Base-by-base conservation (phyloP, 2,329 filamentous ascomycete species). In the Aspergillus nomiae region DNA sequence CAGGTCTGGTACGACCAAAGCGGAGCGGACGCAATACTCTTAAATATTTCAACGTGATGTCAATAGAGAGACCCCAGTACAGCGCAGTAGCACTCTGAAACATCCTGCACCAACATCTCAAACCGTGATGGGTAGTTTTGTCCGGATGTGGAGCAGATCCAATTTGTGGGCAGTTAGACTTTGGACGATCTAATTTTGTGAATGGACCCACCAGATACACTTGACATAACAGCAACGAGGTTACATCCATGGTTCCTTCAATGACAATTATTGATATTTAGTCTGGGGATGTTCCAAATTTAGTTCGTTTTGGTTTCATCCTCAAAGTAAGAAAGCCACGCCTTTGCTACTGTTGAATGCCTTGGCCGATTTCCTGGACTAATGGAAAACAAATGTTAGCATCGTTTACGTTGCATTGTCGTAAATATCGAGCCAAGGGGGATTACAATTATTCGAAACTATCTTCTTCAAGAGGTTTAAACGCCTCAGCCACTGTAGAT, bases 361-460 rank as follows among this genome's bases (percentile, higher is more conserved):
- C 3, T 36, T 6, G 14, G 10, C 14, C 0, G 5, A 36, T 36
- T 7, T 36, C 16, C 14, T 36, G 16, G 14, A 8, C 14, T 16
- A 7, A 16, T 36, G 14, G 6, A 6, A 7, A 7, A 1, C 6
- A 14, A 36, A 8, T 16, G 2, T 36, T 0, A 16, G 34, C 12
- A 16, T 16, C 34, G 12, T 14, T 16, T 2, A 6, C 14, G 14
- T 36, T 16, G 16, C 5, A 36, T 7, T 36, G 1, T 36, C 3
- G 2, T 5, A 1, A 2, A 16, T 2, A 36, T 16, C 3, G 2
- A 36, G 6, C 3, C 7, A 16, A 36, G 1, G 32, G 3, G 0
- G 6, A 8, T 8, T 2, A 6, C 5, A 0, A 7, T 16, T 36
- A 12, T 16, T 36, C 6, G 14, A 36, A 4, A 3, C 14, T 8